Percentiles rank a stretch among this genome's conserved stretches.
phyloP scores from a whole-genome alignment of 495 filamentous ascomycete species.

The Bryoglossum gracile region DNA sequence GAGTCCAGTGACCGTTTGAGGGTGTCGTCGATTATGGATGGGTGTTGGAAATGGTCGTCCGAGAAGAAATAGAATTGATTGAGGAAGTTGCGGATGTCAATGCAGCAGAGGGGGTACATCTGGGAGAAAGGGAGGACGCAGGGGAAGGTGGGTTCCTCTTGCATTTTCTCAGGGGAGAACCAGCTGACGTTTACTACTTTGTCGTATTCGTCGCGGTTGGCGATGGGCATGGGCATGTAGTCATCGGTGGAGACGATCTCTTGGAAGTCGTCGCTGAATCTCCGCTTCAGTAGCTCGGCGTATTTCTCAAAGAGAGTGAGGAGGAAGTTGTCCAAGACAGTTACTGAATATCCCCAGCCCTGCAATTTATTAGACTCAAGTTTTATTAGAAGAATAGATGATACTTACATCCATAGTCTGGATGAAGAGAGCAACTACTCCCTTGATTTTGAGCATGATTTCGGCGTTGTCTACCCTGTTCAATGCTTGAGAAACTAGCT shows the following conservation, averaged over 20 bases:
- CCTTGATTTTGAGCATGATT: conserved; percentile 82
- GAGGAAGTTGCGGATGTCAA: conserved; percentile 91
- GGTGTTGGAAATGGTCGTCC: conserved; percentile 86
- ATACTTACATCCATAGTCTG: conserved; percentile 82
- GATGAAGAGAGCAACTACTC: conserved; percentile 86
- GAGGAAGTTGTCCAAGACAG: conserved; percentile 71
- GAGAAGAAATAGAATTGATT: conserved; percentile 96
- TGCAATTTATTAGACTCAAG: conserved; percentile 31
- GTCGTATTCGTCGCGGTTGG: conserved; percentile 82
- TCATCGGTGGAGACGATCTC: conserved; percentile 97
- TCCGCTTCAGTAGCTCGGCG: conserved; percentile 78
- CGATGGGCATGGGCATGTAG: conserved; percentile 98
- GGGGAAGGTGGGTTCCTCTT: conserved; percentile 76
- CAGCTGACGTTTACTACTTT: conserved; percentile 91
- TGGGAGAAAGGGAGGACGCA: conserved; percentile 93
- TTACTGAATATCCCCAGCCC: conserved; percentile 86
- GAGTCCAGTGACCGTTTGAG: conserved; percentile 82
- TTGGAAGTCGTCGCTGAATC: conserved; percentile 89
- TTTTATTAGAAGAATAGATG: not conserved
- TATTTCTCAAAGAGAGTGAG: conserved; percentile 88
- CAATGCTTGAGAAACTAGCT: conserved; percentile 69
- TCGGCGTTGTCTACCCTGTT: conserved; percentile 75
- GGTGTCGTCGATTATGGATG: conserved; percentile 80
- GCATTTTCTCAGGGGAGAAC: conserved; percentile 75
- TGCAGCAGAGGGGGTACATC: conserved; percentile 98